These are phyloP conservation scores for Venturia pyrina DNA, from an alignment of 2,329 filamentous ascomycete genomes.

Conservation along the genomic window DNA sequence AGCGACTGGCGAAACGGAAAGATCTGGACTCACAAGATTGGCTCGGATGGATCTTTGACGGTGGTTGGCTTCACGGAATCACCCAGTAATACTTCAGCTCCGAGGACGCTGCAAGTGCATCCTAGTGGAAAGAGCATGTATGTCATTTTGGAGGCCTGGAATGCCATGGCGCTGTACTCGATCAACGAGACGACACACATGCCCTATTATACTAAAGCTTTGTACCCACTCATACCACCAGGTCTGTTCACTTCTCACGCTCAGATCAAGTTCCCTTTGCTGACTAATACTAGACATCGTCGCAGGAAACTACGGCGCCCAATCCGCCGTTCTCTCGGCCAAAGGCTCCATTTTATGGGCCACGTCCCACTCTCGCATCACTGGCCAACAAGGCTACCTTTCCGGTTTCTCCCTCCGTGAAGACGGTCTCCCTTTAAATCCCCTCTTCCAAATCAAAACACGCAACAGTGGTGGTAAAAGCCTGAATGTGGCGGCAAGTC, in stretches of 20 bases:
- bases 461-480: conserved; percentile 81
- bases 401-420: conserved; percentile 64
- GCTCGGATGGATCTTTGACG: conserved; percentile 50
- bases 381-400: conserved; percentile 70
- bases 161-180: conserved; percentile 70
- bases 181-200: conserved; percentile 63
- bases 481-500: conserved; percentile 54
- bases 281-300: neutral
- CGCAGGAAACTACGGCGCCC: conserved; percentile 49
- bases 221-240: conserved; percentile 67
- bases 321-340: conserved; percentile 65
- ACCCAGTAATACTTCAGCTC: conserved; percentile 62
- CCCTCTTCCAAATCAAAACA: conserved; percentile 71
- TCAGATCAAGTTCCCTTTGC: neutral
- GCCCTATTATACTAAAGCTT: conserved; percentile 67
- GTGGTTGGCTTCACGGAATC: conserved; percentile 65
- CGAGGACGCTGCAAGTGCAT: conserved; percentile 80
- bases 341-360: conserved; percentile 72
- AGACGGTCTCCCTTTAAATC: conserved; percentile 56
- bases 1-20: conserved; percentile 69
- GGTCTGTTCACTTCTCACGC: neutral
- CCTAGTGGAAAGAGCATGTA: conserved; percentile 70
- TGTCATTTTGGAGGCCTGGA: conserved; percentile 79
- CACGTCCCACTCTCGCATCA: conserved; percentile 65
- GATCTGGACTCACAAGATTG: conserved; percentile 73